Base-by-base conservation (phyloP, 148 eudicot species). In the Chenopodium album region DNA sequence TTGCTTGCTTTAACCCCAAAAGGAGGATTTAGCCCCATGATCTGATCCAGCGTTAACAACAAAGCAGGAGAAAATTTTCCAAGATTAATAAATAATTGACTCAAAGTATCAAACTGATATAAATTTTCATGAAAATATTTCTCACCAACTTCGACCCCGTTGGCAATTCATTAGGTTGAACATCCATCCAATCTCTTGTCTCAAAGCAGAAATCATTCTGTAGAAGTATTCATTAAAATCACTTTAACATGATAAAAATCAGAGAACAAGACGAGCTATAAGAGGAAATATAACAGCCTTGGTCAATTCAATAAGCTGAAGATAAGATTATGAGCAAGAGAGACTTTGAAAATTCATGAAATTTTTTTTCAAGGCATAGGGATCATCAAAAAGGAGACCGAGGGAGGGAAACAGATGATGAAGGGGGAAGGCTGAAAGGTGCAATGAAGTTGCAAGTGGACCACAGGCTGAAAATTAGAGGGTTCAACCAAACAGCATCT, bases 21-120 rank as follows among this genome's bases (percentile, higher is more conserved):
- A 28, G 98, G 99, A 79, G 98, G 98, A 85, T 91, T 96, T 76
- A 96, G 81, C 78, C 99, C 99, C 91, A 96, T 96, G 81, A 96
- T 89, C 99, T 96, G 84, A 73, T 20, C 83, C 78, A 82, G 62
- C 26, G 78, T 20, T 52, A 68, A 44, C n/a, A 79, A 56, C 34
- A 67, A 71, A n/a, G 12, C 1, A 34, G 44, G 23, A 66, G 48
- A 73, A 4, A 78, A 19, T n/a, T 31, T 60, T 31, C 48, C 29
- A 37, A 37, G 44, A 37, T 37, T 54, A 28, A 73, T 65, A 12
- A 81, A 52, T 56, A 11, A 1, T 77, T 20, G n/a, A 13, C 28
- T 56, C 8, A 70, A 56, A 54, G 22, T 54, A 31, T 56, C 62
- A 14, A 74, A 22, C 14, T 7, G 20, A 73, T 26, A 73, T 26